Percentiles rank a stretch among this genome's conserved stretches.
Conservation (phyloP, 495 filamentous ascomycete species). For the Apiosordaria backusii region DNA sequence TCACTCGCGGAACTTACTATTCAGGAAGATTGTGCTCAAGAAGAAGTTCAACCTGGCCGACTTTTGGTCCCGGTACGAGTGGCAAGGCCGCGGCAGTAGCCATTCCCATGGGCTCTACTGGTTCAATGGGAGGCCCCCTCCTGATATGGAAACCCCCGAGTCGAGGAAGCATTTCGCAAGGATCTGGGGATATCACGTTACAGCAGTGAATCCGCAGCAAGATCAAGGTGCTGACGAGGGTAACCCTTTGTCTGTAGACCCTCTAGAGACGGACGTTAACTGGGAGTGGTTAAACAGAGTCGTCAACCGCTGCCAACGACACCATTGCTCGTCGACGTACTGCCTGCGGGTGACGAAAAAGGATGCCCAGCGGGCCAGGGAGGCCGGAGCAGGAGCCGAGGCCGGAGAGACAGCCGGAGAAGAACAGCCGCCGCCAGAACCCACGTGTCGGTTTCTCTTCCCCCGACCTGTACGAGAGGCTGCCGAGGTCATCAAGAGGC, state of each 20-base stretch:
- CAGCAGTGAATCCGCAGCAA: constrained; percentile 6
- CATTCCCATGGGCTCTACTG: no score
- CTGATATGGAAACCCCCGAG: constrained; percentile 8
- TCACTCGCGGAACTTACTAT: no score
- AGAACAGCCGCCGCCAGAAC: not conserved
- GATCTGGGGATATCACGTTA: constrained; percentile 9
- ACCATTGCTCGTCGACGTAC: no score
- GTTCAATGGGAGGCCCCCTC: not conserved
- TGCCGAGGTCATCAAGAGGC: constrained; percentile 7
- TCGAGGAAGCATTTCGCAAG: constrained; percentile 10
- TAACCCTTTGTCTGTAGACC: no score
- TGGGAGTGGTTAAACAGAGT: no score
- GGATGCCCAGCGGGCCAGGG: no score
- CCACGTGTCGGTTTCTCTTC: constrained; percentile 9
- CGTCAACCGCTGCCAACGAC: no score
- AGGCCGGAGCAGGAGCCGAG: no score
- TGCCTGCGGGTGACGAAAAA: no score
- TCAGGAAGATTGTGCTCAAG: constrained; percentile 8
- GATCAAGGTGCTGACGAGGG: constrained; percentile 10
- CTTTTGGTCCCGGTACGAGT: constrained; percentile 11
- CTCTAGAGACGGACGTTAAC: no score
- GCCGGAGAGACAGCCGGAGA: no score
- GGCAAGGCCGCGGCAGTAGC: no score
- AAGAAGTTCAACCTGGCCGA: constrained; percentile 6
- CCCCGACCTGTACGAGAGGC: not conserved